phyloP scores from a whole-genome alignment of 202 grass and related monocot genomes.

The Bolboschoenoplectus hybrid region DNA sequence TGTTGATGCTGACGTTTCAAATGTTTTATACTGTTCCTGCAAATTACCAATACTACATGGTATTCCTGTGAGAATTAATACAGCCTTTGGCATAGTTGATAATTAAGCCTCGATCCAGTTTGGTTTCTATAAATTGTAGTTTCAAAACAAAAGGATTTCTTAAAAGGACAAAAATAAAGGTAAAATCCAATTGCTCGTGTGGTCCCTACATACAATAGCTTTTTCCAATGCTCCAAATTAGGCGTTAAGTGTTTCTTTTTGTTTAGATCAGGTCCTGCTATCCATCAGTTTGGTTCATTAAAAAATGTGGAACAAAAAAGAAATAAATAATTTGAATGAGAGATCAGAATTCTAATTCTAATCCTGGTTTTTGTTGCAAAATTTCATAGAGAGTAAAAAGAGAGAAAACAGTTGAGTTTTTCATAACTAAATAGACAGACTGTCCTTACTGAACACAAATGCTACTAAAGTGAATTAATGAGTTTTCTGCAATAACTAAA shows the following conservation, averaged over 20 bases:
- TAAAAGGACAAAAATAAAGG: neutral
- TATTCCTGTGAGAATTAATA: neutral
- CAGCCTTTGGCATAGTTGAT: neutral
- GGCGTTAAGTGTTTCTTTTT: neutral
- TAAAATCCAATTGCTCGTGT: neutral
- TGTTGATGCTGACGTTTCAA: neutral
- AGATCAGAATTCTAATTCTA: slow-evolving; percentile 3
- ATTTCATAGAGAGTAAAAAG: slow-evolving; percentile 10
- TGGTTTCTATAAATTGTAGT: neutral
- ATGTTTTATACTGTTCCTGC: slow-evolving; percentile 7
- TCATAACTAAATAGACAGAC: neutral
- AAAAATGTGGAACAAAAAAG: slow-evolving; percentile 1
- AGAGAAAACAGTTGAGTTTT: neutral
- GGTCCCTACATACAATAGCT: neutral
- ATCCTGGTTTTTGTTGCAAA: neutral
- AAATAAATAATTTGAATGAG: neutral
- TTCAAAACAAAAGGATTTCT: neutral
- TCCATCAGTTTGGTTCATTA: neutral
- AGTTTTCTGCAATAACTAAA: neutral
- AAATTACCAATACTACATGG: neutral
- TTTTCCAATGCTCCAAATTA: neutral
- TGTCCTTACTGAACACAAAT: neutral
- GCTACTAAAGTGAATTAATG: neutral
- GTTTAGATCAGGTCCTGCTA: neutral
- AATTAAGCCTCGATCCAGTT: neutral